Conservation (phyloP, 495 filamentous ascomycete species). For the Penicillium steckii region DNA sequence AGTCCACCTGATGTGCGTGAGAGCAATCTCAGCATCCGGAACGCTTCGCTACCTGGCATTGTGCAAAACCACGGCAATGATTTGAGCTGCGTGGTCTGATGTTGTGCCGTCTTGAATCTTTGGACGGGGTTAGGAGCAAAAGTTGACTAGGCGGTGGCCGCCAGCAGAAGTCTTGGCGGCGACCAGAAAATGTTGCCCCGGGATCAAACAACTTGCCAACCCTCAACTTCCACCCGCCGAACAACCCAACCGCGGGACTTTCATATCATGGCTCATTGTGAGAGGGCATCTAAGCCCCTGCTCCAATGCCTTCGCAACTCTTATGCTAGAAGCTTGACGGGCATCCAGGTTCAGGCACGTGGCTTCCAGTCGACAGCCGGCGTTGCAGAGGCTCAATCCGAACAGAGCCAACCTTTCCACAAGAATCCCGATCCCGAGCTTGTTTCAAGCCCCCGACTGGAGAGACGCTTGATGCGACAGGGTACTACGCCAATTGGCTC, state of each 20-base stretch:
- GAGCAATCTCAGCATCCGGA: constrained; percentile 40
- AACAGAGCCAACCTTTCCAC: constrained; percentile 37
- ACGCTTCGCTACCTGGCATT: constrained; percentile 41
- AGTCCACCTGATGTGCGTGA: constrained; percentile 44
- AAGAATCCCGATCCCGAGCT: constrained; percentile 48
- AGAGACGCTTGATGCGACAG: constrained; percentile 56
- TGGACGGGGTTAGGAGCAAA: constrained; percentile 31
- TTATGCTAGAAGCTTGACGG: constrained; percentile 31
- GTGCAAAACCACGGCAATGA: constrained; percentile 9
- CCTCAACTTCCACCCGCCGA: constrained; percentile 16
- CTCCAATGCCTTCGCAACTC: constrained; percentile 59
- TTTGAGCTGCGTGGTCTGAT: constrained; percentile 9
- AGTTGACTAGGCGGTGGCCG: constrained; percentile 38
- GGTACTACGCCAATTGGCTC: constrained; percentile 71
- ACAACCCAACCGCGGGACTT: constrained; percentile 8
- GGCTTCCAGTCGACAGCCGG: constrained; percentile 39
- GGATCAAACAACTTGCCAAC: constrained; percentile 27
- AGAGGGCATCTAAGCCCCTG: constrained; percentile 66
- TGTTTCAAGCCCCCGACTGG: constrained; percentile 53
- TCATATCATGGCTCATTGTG: constrained; percentile 64
- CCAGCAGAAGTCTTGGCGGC: constrained; percentile 39
- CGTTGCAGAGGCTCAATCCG: constrained; percentile 39
- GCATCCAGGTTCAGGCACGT: constrained; percentile 35
- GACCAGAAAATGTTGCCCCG: constrained; percentile 42
- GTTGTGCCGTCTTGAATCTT: constrained; percentile 12